Evolutionary conservation across 306 rosid genomes (phyloP).

Genomic region (Hylodesmum podocarpum): DNA sequence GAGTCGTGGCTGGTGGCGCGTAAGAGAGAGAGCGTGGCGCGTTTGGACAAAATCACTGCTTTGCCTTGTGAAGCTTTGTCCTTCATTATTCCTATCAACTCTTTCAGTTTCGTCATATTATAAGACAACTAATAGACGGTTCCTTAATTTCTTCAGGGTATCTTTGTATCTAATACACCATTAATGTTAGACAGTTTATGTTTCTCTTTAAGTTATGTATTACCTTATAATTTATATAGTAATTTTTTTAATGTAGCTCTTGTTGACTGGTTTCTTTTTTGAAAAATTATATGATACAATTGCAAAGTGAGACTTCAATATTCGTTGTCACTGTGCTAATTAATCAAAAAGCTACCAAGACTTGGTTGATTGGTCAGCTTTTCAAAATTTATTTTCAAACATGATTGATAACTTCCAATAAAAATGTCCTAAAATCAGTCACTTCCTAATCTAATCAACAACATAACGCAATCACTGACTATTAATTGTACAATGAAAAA

Average conservation of each 20-base stretch:
- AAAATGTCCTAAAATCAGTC: not conserved
- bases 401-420: not conserved
- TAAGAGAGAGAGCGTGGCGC: conserved; percentile 39
- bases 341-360: not conserved
- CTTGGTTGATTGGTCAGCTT: not conserved
- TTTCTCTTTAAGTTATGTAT: too few species aligned
- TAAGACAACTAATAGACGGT: not conserved
- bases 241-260: too few species aligned
- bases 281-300: too few species aligned
- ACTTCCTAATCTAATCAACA: not conserved
- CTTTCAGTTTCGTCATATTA: conserved; percentile 29
- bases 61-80: conserved; percentile 75
- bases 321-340: not conserved
- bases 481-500: not conserved
- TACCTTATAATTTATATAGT: too few species aligned
- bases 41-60: conserved; percentile 55
- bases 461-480: not conserved
- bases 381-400: not conserved
- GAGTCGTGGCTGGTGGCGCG: conserved; percentile 73
- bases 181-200: not conserved
- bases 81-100: conserved; percentile 56
- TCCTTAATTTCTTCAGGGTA: not conserved
- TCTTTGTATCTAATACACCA: not conserved
- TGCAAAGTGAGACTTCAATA: too few species aligned
- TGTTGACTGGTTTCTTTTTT: not conserved